Conservation (phyloP, 441 rosid genomes). For the Gossypium gossypioides region DNA sequence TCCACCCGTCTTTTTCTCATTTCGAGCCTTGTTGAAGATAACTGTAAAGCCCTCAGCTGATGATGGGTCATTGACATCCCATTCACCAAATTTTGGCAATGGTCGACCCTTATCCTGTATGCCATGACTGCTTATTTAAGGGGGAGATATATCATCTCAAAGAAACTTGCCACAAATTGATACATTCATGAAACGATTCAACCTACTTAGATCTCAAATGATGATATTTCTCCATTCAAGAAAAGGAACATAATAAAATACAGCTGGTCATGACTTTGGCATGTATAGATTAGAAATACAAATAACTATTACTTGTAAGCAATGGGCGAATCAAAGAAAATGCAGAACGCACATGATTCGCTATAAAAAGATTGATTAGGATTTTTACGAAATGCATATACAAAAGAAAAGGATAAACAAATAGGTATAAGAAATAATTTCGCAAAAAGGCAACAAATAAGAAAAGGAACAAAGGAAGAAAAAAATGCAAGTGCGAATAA, state of each 20-base stretch:
- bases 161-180: not conserved
- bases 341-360: not conserved
- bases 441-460: not conserved
- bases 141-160: not conserved
- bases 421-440: not conserved
- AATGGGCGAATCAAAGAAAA: not conserved
- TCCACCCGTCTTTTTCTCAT: slow-evolving; percentile 73
- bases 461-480: not conserved
- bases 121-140: not conserved
- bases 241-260: not conserved
- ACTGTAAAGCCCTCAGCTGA: slow-evolving; percentile 79
- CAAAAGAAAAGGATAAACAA: not conserved
- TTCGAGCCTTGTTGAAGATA: slow-evolving; percentile 84
- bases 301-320: not conserved
- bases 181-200: not conserved
- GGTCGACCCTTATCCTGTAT: slow-evolving; percentile 67
- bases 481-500: not conserved
- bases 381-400: not conserved
- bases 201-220: not conserved
- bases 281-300: not conserved
- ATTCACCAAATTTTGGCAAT: slow-evolving; percentile 86
- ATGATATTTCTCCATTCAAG: not conserved
- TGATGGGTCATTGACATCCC: slow-evolving; percentile 43
- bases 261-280: not conserved
- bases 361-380: not conserved